Evolutionary conservation across 176 grass and related monocot species (phyloP).

Genomic region (Thalia dealbata): DNA sequence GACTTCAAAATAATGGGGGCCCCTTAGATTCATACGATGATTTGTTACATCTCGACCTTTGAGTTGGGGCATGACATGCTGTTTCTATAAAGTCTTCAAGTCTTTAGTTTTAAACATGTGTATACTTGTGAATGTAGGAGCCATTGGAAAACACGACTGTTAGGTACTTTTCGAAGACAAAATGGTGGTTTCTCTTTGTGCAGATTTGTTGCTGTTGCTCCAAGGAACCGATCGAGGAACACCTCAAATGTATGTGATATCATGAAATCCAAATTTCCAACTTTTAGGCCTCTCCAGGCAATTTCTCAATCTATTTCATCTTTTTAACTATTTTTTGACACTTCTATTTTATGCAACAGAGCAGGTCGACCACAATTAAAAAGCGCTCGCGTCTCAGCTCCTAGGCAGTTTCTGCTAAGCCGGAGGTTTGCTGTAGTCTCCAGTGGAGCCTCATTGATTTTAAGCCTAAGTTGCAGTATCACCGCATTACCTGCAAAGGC

Average conservation of each 20-base stretch:
- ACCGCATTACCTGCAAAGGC: constrained; percentile 27
- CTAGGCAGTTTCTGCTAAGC: constrained; percentile 3
- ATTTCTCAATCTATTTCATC: neutral
- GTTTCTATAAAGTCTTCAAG: no score
- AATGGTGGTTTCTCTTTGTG: constrained; percentile 32
- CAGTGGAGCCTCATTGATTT: constrained; percentile 35
- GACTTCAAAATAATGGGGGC: no score
- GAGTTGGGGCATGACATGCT: no score
- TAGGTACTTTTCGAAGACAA: neutral
- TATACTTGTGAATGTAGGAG: constrained; percentile 3
- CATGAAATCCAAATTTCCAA: constrained; percentile 5
- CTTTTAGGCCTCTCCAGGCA: neutral
- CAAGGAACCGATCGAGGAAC: constrained; percentile 9
- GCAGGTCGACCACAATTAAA: constrained; percentile 36
- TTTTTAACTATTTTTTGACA: neutral
- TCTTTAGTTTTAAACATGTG: neutral
- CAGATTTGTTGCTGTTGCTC: constrained; percentile 29
- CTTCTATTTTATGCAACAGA: constrained; percentile 36
- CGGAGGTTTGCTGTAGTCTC: constrained; percentile 21
- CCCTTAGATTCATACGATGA: no score
- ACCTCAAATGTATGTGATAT: constrained; percentile 21
- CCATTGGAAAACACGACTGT: neutral
- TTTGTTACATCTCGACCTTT: no score
- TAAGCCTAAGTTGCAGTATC: neutral
- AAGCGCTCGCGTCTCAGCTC: neutral